These are phyloP conservation scores for Cadophora gregata DNA, from an alignment of 2,329 filamentous ascomycete species.

Conservation along the genomic window DNA sequence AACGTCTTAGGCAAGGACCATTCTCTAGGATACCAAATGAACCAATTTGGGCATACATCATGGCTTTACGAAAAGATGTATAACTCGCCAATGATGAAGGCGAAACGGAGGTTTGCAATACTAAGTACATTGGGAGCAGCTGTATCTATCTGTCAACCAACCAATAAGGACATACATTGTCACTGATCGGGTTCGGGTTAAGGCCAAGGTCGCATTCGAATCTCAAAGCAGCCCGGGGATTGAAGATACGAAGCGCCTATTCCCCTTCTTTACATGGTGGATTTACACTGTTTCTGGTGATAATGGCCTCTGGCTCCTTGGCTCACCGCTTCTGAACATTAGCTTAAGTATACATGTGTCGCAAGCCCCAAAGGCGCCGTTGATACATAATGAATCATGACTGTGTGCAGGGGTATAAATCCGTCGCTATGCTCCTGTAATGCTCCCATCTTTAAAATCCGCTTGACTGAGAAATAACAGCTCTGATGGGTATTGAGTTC, in stretches of 20 bases:
- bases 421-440: conserved; percentile 6
- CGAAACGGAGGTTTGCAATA: too few relatives aligned
- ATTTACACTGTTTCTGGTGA: not conserved
- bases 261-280: not conserved
- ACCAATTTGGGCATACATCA: too few relatives aligned
- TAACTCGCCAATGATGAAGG: too few relatives aligned
- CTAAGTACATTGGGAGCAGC: not conserved
- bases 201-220: not conserved
- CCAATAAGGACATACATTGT: not conserved
- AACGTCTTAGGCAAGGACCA: too few relatives aligned
- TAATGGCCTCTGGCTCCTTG: not conserved
- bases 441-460: conserved; percentile 3
- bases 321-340: not conserved
- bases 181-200: not conserved
- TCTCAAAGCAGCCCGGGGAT: not conserved
- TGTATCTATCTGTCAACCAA: too few relatives aligned
- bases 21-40: too few relatives aligned
- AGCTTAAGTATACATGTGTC: not conserved
- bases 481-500: conserved; percentile 14
- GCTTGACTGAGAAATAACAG: not conserved
- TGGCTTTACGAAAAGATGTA: too few relatives aligned
- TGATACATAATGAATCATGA: not conserved
- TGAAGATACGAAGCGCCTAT: not conserved
- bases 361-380: not conserved
- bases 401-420: conserved; percentile 4